Conservation (phyloP, 768 basidiomycete species). For the Termitomyces titanicus region DNA sequence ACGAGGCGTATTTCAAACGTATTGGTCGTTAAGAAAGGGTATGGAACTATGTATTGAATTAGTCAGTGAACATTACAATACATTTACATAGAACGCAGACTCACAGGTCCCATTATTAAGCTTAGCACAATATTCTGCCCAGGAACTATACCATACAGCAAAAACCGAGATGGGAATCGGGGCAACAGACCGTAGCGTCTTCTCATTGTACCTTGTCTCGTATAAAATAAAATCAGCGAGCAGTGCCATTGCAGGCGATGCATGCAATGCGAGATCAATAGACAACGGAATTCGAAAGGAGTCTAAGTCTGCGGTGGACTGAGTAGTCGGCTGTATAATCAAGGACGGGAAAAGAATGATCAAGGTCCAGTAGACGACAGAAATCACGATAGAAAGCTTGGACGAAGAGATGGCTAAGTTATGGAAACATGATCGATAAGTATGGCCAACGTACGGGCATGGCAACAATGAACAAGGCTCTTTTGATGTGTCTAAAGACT, state of each 20-base stretch:
- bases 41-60: slow-evolving; percentile 60
- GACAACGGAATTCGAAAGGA: slow-evolving; percentile 42
- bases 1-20: slow-evolving; percentile 44
- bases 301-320: slow-evolving; percentile 26
- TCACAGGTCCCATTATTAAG: slow-evolving; percentile 57
- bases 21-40: slow-evolving; percentile 75
- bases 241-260: slow-evolving; percentile 53
- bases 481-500: slow-evolving; percentile 47
- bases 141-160: slow-evolving; percentile 50
- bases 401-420: background rate
- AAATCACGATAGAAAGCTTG: slow-evolving; percentile 35
- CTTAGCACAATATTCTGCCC: slow-evolving; percentile 65
- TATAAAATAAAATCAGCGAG: slow-evolving; percentile 66
- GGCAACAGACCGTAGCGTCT: slow-evolving; percentile 20
- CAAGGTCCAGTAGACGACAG: slow-evolving; percentile 68
- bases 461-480: slow-evolving; percentile 57
- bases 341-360: slow-evolving; percentile 51
- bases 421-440: background rate
- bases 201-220: slow-evolving; percentile 50
- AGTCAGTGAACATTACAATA: slow-evolving; percentile 1
- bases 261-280: slow-evolving; percentile 66
- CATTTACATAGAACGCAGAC: slow-evolving; percentile 20
- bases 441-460: slow-evolving; percentile 48
- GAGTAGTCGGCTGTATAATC: slow-evolving; percentile 39
- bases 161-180: slow-evolving; percentile 26